These are phyloP conservation scores for Saturnispora besseyi DNA, from an alignment of 805 yeast species.

Conservation along the genomic window DNA sequence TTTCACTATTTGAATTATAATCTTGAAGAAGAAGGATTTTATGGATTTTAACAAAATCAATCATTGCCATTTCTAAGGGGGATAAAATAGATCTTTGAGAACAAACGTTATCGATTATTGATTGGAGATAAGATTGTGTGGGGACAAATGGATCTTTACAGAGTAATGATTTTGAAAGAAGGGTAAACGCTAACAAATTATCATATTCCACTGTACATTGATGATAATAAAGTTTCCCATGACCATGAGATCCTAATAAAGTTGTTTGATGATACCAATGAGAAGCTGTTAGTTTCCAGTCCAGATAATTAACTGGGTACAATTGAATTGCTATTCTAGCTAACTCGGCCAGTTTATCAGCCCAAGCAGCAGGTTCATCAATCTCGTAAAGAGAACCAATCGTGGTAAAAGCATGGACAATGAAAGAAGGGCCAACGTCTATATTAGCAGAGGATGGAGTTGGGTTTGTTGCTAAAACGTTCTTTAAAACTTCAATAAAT, in stretches of 20 bases:
- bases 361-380: conserved; percentile 47
- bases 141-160: conserved; percentile 82
- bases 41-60: conserved; percentile 56
- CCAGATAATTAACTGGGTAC: conserved; percentile 69
- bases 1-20: conserved; percentile 44
- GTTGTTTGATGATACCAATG: conserved; percentile 68
- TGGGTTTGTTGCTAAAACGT: conserved; percentile 41
- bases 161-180: conserved; percentile 68
- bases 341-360: conserved; percentile 76
- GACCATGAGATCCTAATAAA: conserved; percentile 66
- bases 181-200: conserved; percentile 66
- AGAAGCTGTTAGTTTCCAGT: conserved; percentile 78
- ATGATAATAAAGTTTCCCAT: conserved; percentile 80
- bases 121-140: conserved; percentile 64
- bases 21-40: conserved; percentile 58
- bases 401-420: conserved; percentile 61
- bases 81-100: conserved; percentile 54
- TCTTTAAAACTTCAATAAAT: conserved; percentile 66
- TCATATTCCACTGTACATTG: conserved; percentile 81
- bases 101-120: conserved; percentile 72
- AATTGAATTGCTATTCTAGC: conserved; percentile 84
- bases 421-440: conserved; percentile 33
- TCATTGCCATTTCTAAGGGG: conserved; percentile 48
- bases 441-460: conserved; percentile 2
- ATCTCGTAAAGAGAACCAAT: conserved; percentile 33